Evolutionary conservation across 2,329 filamentous ascomycete genomes (phyloP).

Genomic region (Fusarium foetens): DNA sequence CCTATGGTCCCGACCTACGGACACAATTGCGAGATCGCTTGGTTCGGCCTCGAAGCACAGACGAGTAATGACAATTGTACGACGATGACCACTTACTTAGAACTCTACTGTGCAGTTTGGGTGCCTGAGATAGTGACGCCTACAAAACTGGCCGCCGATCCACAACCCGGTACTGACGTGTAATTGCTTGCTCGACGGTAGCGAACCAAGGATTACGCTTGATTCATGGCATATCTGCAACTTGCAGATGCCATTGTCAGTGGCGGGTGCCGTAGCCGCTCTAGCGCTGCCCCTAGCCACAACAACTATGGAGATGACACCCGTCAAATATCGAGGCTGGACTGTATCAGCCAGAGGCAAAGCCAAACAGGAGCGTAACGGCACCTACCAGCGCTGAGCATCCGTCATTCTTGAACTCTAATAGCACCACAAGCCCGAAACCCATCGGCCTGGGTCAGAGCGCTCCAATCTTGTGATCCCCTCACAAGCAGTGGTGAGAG

Average conservation of each 20-base stretch:
- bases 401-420: slow-evolving; percentile 43
- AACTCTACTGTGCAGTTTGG: not conserved
- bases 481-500: slow-evolving; percentile 27
- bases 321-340: slow-evolving; percentile 39
- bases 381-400: slow-evolving; percentile 28
- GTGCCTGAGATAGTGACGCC: not conserved
- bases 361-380: slow-evolving; percentile 26
- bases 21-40: slow-evolving; percentile 6
- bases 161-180: slow-evolving; percentile 32
- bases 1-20: slow-evolving; percentile 1
- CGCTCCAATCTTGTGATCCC: slow-evolving; percentile 42
- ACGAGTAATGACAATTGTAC: not conserved
- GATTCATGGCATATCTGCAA: slow-evolving; percentile 37
- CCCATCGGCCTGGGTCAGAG: slow-evolving; percentile 45
- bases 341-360: slow-evolving; percentile 29
- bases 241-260: slow-evolving; percentile 41
- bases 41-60: slow-evolving; percentile 17
- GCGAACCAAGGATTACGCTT: slow-evolving; percentile 33
- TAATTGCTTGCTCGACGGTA: slow-evolving; percentile 36
- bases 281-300: slow-evolving; percentile 43
- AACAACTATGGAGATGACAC: slow-evolving; percentile 41
- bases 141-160: slow-evolving; percentile 18
- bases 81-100: not conserved
- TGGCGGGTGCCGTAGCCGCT: slow-evolving; percentile 45
- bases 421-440: slow-evolving; percentile 39